A percentile compares a stretch with the other conserved stretches of the same genome.
Evolutionary conservation across 1,284 basidiomycete species (phyloP).

Genomic region (Ustilago bromivora): DNA sequence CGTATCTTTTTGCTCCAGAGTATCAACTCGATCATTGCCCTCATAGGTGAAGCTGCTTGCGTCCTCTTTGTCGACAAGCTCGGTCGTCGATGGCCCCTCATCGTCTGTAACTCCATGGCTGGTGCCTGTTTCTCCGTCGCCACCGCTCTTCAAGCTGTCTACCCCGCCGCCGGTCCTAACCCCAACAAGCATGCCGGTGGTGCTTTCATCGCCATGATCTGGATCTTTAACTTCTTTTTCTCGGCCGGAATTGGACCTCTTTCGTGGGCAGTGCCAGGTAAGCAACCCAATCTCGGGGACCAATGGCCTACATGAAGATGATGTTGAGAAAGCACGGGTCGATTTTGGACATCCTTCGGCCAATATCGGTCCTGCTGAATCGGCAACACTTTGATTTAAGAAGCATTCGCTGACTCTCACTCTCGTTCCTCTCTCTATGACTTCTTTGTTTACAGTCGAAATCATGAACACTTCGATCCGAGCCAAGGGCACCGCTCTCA

Average conservation of each 20-base stretch:
- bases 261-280: conserved; percentile 61
- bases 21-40: conserved; percentile 76
- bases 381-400: neutral
- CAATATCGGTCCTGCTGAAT: neutral
- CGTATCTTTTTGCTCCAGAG: conserved; percentile 75
- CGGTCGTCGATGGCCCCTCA: conserved; percentile 74
- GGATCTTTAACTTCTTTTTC: conserved; percentile 75
- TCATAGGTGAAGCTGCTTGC: conserved; percentile 75
- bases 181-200: conserved; percentile 25
- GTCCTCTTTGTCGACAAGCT: conserved; percentile 75
- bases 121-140: conserved; percentile 75
- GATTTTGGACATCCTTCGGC: no score
- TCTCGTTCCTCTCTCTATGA: no score
- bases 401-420: no score
- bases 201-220: conserved; percentile 70
- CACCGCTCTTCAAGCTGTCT: conserved; percentile 74
- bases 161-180: conserved; percentile 71
- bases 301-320: no score
- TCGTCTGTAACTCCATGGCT: conserved; percentile 74
- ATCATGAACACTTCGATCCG: conserved; percentile 75
- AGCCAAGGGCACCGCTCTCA: conserved; percentile 76
- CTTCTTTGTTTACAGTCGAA: conserved; percentile 63
- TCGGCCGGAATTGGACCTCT: conserved; percentile 73
- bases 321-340: no score
- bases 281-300: no score